Base-by-base conservation (phyloP, 805 yeast species). In the Sungouiozyma intestinalis region DNA sequence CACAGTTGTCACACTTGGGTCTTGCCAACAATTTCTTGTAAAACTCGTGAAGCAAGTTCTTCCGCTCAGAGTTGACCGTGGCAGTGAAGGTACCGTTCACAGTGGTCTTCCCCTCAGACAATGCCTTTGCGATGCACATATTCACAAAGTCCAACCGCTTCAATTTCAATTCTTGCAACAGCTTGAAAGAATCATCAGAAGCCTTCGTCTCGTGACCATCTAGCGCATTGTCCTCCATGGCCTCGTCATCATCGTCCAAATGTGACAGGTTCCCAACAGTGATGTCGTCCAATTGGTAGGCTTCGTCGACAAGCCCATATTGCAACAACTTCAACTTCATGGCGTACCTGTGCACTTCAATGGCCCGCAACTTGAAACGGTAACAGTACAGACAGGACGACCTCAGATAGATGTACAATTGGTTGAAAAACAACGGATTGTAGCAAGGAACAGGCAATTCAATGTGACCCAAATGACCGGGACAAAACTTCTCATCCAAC, bases 381-480 rank as follows among this genome's bases (percentile, higher is more conserved):
- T 85, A 94, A 66, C 99, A 92, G 66, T 78, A 87, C 40, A 92
- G 70, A 73, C 99, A 92, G 16, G 88, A 65, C 36, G 87, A 73
- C 60, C 97, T 74, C 58, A 94, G 70, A 54, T 81, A 78, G 46
- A 85, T 74, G 69, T 81, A 92, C 72, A 92, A 69, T 65, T 90
- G 97, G 57, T 79, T 77, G 76, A 94, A 92, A 57, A 94, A 92
- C 52, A 92, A 66, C 16, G 99, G 97, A 60, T 86, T 90, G 70
- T 86, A 92, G 36, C 85, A 94, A 3, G 97, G 95, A 35, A 87
- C 81, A 4, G 99, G 99, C 49, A 92, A 73, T 62, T 90, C 97
- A 49, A 92, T 87, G 63, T 92, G 98, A 47, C 99, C 99, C 63
- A 87, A 86, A 63, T 92, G 99, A 38, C 99, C 99, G 3, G 97